A percentile compares a stretch with the other conserved stretches of the same genome.
Conservation (phyloP, 768 basidiomycete species). For the Amanita polypyramis region DNA sequence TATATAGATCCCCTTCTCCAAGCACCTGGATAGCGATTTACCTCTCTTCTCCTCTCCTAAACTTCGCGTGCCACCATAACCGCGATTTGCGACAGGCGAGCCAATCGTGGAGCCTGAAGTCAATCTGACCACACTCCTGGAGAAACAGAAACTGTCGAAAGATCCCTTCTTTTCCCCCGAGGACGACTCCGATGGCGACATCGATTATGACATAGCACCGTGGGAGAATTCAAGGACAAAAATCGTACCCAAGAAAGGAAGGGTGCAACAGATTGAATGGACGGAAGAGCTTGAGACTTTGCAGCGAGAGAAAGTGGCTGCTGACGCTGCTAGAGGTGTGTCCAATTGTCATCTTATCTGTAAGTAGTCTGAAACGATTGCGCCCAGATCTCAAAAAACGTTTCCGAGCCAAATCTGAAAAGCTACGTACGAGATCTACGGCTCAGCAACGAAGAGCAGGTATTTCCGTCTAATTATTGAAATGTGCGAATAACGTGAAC, state of each 20-base stretch:
- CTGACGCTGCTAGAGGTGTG: conserved; percentile 69
- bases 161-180: conserved; percentile 18
- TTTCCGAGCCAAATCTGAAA: conserved; percentile 45
- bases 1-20: conserved; percentile 17
- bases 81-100: conserved; percentile 36
- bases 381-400: conserved; percentile 44
- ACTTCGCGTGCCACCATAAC: background rate
- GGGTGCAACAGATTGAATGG: conserved; percentile 57
- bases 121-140: conserved; percentile 58
- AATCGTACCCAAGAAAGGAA: conserved; percentile 41
- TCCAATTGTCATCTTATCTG: background rate
- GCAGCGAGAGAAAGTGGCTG: conserved; percentile 57
- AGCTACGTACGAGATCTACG: conserved; percentile 24
- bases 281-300: conserved; percentile 54
- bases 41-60: background rate
- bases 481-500: background rate
- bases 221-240: conserved; percentile 24
- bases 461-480: conserved; percentile 15
- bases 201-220: conserved; percentile 49
- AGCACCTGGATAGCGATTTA: background rate
- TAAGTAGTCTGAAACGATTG: background rate
- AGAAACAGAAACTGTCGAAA: conserved; percentile 45
- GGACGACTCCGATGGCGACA: conserved; percentile 41
- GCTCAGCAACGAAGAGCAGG: conserved; percentile 29
- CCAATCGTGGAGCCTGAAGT: conserved; percentile 61